Evolutionary conservation across 768 basidiomycete genomes (phyloP).

Genomic region (Leucocoprinus leucothites): DNA sequence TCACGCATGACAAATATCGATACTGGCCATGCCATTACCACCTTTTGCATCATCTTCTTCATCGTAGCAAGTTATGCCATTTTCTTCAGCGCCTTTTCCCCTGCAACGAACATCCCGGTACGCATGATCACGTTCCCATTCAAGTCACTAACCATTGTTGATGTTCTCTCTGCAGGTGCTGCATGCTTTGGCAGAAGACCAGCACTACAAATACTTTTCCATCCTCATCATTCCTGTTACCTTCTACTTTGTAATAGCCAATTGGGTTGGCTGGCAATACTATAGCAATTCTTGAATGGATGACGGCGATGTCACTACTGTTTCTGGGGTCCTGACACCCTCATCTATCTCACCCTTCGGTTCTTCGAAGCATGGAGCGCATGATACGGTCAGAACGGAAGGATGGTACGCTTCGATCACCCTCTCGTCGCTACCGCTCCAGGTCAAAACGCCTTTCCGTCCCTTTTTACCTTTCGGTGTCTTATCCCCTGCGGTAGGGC

Average conservation of each 20-base stretch:
- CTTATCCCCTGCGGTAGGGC: background rate
- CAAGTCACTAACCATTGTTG: background rate
- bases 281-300: conserved; percentile 73
- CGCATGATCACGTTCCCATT: conserved; percentile 20
- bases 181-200: conserved; percentile 63
- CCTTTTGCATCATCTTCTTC: conserved; percentile 50
- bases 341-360: conserved; percentile 18
- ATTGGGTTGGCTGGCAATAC: conserved; percentile 99
- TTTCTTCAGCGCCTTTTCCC: conserved; percentile 63
- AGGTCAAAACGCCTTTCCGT: background rate
- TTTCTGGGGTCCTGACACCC: background rate
- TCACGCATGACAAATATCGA: conserved; percentile 17
- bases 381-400: conserved; percentile 2
- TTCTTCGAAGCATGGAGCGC: background rate
- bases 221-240: conserved; percentile 78
- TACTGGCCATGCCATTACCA: conserved; percentile 46
- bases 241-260: conserved; percentile 91
- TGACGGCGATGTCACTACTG: no score
- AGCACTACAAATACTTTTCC: conserved; percentile 87
- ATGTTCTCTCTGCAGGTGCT: conserved; percentile 44
- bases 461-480: background rate
- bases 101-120: conserved; percentile 49
- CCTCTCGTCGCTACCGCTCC: background rate
- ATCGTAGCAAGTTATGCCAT: conserved; percentile 57
- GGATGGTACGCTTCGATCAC: background rate